phyloP scores from a whole-genome alignment of 2,329 filamentous ascomycete genomes.

The Westerdykella aurantiaca region DNA sequence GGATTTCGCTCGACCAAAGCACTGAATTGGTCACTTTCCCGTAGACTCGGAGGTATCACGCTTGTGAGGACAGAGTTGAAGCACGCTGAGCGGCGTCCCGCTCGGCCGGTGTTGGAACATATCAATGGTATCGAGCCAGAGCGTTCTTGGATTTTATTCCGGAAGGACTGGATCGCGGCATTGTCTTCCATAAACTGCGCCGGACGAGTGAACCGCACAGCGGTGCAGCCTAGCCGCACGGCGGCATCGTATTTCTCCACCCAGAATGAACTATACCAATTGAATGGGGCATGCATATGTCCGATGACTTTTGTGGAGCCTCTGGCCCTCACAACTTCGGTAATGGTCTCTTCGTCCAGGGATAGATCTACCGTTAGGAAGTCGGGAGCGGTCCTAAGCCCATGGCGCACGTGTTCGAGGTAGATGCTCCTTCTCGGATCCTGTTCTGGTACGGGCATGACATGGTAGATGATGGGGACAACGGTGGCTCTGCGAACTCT shows the following conservation, averaged over 20 bases:
- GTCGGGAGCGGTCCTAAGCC: constrained; percentile 57
- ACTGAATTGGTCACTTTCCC: constrained; percentile 23
- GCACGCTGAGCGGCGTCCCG: constrained; percentile 59
- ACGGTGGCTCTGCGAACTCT: constrained; percentile 59
- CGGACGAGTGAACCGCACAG: constrained; percentile 57
- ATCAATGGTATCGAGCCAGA: constrained; percentile 51
- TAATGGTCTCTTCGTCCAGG: constrained; percentile 48
- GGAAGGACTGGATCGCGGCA: constrained; percentile 53
- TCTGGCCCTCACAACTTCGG: constrained; percentile 47
- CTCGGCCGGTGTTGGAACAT: constrained; percentile 58
- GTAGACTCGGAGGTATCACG: constrained; percentile 49
- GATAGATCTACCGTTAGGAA: constrained; percentile 56
- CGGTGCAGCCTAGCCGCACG: constrained; percentile 53
- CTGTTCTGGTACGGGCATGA: constrained; percentile 24
- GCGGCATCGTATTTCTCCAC: constrained; percentile 55
- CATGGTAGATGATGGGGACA: constrained; percentile 41
- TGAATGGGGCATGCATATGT: constrained; percentile 44
- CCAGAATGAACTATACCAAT: constrained; percentile 56
- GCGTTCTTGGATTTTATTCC: constrained; percentile 44
- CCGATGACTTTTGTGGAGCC: constrained; percentile 59
- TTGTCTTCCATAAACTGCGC: constrained; percentile 57
- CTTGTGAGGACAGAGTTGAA: constrained; percentile 62
- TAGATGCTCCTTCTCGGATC: constrained; percentile 40
- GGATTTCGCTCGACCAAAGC: constrained; percentile 30
- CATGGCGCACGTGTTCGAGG: constrained; percentile 54